phyloP scores from a whole-genome alignment of 2,329 filamentous ascomycete genomes.

The Corinectria fuckeliana region DNA sequence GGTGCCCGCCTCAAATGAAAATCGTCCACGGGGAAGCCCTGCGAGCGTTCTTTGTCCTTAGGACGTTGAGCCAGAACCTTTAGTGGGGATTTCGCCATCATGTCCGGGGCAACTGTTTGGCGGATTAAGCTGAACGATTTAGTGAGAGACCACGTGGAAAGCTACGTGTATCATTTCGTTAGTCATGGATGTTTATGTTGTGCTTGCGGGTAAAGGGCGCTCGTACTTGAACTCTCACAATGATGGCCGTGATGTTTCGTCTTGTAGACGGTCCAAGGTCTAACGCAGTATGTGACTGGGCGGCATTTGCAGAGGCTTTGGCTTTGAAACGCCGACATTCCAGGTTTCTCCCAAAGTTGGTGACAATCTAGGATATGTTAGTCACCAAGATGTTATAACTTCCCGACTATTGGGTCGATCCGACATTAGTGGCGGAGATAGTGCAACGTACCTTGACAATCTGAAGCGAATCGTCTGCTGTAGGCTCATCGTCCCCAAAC shows the following conservation, averaged over 20 bases:
- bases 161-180: neutral
- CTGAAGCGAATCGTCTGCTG: neutral
- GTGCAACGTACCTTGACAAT: neutral
- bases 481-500: no score
- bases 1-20: neutral
- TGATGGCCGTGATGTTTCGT: neutral
- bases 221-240: neutral
- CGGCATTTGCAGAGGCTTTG: neutral
- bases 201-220: no score
- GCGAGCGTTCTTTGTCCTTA: neutral
- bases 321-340: neutral
- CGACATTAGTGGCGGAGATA: neutral
- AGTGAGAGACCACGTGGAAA: neutral
- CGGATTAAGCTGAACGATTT: neutral
- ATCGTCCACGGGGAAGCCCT: neutral
- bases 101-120: no score
- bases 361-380: neutral
- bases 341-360: neutral
- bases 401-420: no score
- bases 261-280: neutral
- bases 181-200: neutral
- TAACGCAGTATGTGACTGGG: neutral
- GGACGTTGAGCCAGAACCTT: no score
- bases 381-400: no score
- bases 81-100: no score